These are phyloP conservation scores for Alternaria sp. DNA, from an alignment of 2,329 filamentous ascomycete species.

Conservation along the genomic window DNA sequence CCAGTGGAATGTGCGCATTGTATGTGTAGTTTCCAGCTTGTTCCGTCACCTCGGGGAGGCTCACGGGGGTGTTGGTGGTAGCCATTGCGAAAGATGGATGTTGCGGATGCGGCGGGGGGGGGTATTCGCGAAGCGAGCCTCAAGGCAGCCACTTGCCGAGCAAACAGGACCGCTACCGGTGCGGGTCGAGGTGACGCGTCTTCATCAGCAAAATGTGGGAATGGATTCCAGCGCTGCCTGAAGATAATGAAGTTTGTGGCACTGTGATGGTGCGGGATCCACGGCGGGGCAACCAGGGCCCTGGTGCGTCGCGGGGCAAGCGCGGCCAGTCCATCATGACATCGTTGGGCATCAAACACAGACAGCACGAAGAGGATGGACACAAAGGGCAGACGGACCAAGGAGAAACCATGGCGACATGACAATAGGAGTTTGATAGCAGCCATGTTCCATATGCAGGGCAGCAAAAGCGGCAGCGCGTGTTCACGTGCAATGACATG, in stretches of 20 bases:
- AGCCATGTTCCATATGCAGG: constrained; percentile 15
- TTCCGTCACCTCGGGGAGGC: constrained; percentile 76
- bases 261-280: constrained; percentile 37
- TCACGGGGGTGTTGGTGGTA: constrained; percentile 64
- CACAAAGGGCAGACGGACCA: not conserved
- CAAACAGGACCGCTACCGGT: constrained; percentile 32
- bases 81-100: constrained; percentile 35
- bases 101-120: constrained; percentile 18
- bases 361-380: not conserved
- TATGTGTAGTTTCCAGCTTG: constrained; percentile 84
- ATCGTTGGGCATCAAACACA: constrained; percentile 27
- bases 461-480: constrained; percentile 26
- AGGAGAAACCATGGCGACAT: not conserved
- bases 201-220: constrained; percentile 40
- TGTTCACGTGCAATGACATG: constrained; percentile 34
- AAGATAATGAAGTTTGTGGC: constrained; percentile 18
- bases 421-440: not conserved
- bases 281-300: constrained; percentile 40
- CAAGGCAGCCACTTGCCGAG: constrained; percentile 15
- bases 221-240: constrained; percentile 26
- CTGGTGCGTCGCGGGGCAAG: constrained; percentile 12
- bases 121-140: not conserved
- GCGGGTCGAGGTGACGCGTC: constrained; percentile 33
- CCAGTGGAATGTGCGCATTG: constrained; percentile 76
- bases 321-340: constrained; percentile 7